phyloP scores from a whole-genome alignment of 805 yeast genomes.

The Candida yuanshanica region DNA sequence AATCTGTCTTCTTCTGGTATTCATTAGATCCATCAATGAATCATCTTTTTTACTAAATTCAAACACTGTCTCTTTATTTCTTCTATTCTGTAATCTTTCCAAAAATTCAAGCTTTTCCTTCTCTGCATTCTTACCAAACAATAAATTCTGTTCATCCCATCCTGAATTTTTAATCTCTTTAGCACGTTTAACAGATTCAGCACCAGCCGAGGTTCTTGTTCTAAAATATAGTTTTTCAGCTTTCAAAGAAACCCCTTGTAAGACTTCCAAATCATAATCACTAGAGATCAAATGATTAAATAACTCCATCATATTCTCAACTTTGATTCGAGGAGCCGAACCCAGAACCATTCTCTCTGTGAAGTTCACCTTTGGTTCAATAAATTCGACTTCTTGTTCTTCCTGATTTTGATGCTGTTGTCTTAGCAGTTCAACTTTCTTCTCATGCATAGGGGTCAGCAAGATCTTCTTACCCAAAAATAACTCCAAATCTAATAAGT shows the following conservation, averaged over 20 bases:
- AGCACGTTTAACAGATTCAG: slow-evolving; percentile 78
- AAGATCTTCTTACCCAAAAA: slow-evolving; percentile 81
- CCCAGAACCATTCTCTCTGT: slow-evolving; percentile 80
- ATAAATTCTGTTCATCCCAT: slow-evolving; percentile 85
- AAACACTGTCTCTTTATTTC: slow-evolving; percentile 84
- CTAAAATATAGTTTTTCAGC: slow-evolving; percentile 86
- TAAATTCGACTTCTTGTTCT: slow-evolving; percentile 36
- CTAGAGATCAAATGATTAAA: slow-evolving; percentile 53
- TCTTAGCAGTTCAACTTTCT: slow-evolving; percentile 48
- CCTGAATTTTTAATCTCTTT: slow-evolving; percentile 69
- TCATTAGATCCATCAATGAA: slow-evolving; percentile 78
- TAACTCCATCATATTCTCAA: slow-evolving; percentile 72
- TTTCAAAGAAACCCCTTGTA: slow-evolving; percentile 68
- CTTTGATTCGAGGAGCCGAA: slow-evolving; percentile 61
- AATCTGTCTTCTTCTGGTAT: slow-evolving; percentile 75
- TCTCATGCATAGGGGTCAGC: slow-evolving; percentile 63
- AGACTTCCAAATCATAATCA: slow-evolving; percentile 60
- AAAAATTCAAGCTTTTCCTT: slow-evolving; percentile 68
- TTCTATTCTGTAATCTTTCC: slow-evolving; percentile 62
- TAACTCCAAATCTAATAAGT: slow-evolving; percentile 81
- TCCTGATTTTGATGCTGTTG: no score
- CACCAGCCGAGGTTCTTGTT: slow-evolving; percentile 82
- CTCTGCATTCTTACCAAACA: slow-evolving; percentile 73
- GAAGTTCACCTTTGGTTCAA: slow-evolving; percentile 60
- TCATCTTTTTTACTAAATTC: slow-evolving; percentile 71